A percentile compares a stretch with the other conserved stretches of the same genome.
These are phyloP conservation scores for Naganishia vaughanmartiniae DNA, from an alignment of 768 basidiomycete genomes.

Conservation along the genomic window DNA sequence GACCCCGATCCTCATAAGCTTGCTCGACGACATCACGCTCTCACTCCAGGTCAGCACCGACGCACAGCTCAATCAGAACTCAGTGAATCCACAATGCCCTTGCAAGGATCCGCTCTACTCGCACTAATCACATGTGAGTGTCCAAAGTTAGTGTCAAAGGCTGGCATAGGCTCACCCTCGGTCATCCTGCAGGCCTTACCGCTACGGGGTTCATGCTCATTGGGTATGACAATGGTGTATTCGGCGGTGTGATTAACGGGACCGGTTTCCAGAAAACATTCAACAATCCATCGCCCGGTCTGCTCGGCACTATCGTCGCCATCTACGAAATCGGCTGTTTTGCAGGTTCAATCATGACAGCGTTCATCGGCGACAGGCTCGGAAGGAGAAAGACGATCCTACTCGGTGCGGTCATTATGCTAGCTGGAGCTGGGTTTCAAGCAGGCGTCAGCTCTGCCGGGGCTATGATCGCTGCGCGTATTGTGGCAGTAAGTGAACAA, in stretches of 20 bases:
- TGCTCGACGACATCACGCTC: too few relatives aligned
- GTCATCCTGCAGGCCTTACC: constrained; percentile 1
- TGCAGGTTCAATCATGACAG: constrained; percentile 38
- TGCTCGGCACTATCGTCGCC: constrained; percentile 41
- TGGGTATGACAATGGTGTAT: constrained; percentile 41
- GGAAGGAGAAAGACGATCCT: constrained; percentile 34
- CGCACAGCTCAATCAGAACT: neutral
- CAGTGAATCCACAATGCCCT: neutral
- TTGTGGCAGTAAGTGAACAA: constrained; percentile 37
- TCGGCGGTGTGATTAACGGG: constrained; percentile 40
- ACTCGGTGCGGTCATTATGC: constrained; percentile 40
- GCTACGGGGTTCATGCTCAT: constrained; percentile 15
- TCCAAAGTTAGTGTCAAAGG: neutral
- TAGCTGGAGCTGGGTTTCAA: constrained; percentile 40
- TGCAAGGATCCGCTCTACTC: neutral
- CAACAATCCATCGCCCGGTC: constrained; percentile 31
- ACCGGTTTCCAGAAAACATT: constrained; percentile 29
- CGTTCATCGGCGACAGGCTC: constrained; percentile 38
- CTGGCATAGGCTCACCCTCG: neutral
- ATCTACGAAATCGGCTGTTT: constrained; percentile 45
- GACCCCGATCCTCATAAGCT: too few relatives aligned
- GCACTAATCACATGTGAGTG: constrained; percentile 14
- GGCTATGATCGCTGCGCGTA: constrained; percentile 38
- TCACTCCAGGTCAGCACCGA: too few relatives aligned
- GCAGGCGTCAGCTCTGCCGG: constrained; percentile 36